Conservation (phyloP, 805 yeast species). For the Metschnikowia henanensis region DNA sequence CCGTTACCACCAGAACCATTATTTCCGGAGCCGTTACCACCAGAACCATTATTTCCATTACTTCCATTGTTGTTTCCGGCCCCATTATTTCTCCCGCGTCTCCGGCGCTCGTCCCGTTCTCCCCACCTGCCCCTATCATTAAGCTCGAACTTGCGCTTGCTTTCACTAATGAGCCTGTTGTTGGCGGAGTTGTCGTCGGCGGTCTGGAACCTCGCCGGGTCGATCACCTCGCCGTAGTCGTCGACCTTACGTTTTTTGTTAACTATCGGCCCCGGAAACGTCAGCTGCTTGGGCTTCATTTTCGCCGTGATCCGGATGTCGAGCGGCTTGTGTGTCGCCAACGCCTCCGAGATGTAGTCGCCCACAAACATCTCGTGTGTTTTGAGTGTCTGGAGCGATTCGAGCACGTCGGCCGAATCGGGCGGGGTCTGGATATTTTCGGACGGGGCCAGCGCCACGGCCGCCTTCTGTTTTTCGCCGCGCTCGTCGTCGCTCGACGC, state of each 20-base stretch:
- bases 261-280: slow-evolving; percentile 71
- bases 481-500: slow-evolving; percentile 14
- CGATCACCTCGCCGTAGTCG: slow-evolving; percentile 84
- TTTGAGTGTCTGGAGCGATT: slow-evolving; percentile 28
- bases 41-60: too few species aligned
- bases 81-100: too few species aligned
- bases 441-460: not conserved
- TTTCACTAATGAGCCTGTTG: slow-evolving; percentile 35
- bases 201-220: slow-evolving; percentile 59
- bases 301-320: slow-evolving; percentile 51
- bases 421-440: not conserved
- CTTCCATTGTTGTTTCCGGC: too few species aligned
- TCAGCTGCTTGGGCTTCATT: slow-evolving; percentile 52
- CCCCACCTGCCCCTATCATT: slow-evolving; percentile 32
- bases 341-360: slow-evolving; percentile 36
- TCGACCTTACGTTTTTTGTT: slow-evolving; percentile 60
- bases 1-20: too few species aligned
- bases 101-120: slow-evolving; percentile 17
- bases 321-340: slow-evolving; percentile 47
- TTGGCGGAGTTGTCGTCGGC: slow-evolving; percentile 48
- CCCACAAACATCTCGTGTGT: slow-evolving; percentile 42
- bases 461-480: not conserved
- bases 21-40: too few species aligned
- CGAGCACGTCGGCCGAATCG: slow-evolving; percentile 25
- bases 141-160: slow-evolving; percentile 38